Base-by-base conservation (phyloP, 371 early-diverging fungal genomes). In the Chytridiales sp. region DNA sequence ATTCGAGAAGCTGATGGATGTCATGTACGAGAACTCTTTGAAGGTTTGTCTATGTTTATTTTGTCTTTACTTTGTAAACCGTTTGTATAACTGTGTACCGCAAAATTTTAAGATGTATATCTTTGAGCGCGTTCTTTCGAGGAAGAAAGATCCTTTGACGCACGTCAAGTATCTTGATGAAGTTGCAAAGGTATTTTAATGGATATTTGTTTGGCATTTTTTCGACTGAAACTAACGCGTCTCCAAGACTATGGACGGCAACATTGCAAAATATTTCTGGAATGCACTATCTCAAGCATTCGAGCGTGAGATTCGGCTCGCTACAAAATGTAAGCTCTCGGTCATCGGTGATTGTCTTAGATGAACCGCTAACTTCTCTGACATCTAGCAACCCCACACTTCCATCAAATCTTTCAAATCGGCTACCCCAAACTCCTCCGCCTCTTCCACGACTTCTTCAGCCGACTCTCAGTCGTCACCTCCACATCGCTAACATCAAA, bases 351-450 rank as follows among this genome's bases (percentile, higher is more conserved):
- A 26, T 40, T 17, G 29, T 56, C 41, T 52, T 39, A 29, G 30
- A 17, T 50, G 51, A 29, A 15, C 30, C 13, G 11, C 50, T n/a
- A 22, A 50, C 1, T 13, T 41, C n/a, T 44, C 47, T 17, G 40
- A 5, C 5, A 52, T 39, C 40, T 2, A 22, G 67, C 65, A 4
- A 62, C 70, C 2, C 77, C 78, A 15, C 84, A 83, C 58, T 56
- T 92, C 27, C 86, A 85, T 36, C 86, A 85, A 47, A 83, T 83
- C 0, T 78, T 92, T 51, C 80, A 88, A 43, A 78, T 79, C 8
- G 89, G 90, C 9, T 92, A 89, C 66, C 90, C 90, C 15, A 82
- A 82, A 49, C 58, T 92, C 4, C 66, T 91, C 46, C 85, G 88
- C 13, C 59, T 90, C 3, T 71, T 91, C 56, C 85, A 86, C 52